These are phyloP conservation scores for Colletotrichum costaricense DNA, from an alignment of 2,329 filamentous ascomycete genomes.

Conservation along the genomic window DNA sequence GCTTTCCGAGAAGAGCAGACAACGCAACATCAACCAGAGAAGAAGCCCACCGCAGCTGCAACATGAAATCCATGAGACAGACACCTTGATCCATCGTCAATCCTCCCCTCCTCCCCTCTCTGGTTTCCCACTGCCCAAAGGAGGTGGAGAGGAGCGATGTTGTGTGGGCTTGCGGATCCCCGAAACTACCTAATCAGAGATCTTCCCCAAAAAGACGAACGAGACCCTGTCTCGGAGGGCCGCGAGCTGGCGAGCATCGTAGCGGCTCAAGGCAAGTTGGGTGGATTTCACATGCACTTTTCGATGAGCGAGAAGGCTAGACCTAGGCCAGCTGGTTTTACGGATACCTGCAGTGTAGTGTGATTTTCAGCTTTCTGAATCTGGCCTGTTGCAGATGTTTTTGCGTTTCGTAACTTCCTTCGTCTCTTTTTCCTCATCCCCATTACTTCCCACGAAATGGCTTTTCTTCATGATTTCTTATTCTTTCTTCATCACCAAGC, in stretches of 20 bases:
- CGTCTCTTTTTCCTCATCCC: background rate
- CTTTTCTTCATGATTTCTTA: background rate
- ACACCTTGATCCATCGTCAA: background rate
- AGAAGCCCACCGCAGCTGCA: conserved; percentile 10
- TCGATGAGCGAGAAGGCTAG: background rate
- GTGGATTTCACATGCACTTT: conserved; percentile 13
- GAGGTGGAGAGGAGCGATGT: conserved; percentile 6
- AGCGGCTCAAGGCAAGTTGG: too few relatives aligned
- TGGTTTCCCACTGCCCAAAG: background rate
- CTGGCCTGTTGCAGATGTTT: conserved; percentile 4
- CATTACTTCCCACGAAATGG: background rate
- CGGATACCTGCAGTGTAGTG: too few relatives aligned
- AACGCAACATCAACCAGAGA: background rate
- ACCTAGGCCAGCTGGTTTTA: background rate
- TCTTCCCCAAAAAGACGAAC: background rate
- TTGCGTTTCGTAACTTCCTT: background rate
- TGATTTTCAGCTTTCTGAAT: background rate
- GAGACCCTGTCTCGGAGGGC: background rate
- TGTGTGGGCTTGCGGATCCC: conserved; percentile 6
- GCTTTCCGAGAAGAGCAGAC: background rate
- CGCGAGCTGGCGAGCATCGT: background rate
- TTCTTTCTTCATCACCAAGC: background rate
- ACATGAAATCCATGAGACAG: background rate
- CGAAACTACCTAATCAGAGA: conserved; percentile 23
- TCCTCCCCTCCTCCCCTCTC: background rate